A percentile compares a stretch with the other conserved stretches of the same genome.
phyloP scores from a whole-genome alignment of 2,329 filamentous ascomycete species.

The Amauroascus verrucosus region DNA sequence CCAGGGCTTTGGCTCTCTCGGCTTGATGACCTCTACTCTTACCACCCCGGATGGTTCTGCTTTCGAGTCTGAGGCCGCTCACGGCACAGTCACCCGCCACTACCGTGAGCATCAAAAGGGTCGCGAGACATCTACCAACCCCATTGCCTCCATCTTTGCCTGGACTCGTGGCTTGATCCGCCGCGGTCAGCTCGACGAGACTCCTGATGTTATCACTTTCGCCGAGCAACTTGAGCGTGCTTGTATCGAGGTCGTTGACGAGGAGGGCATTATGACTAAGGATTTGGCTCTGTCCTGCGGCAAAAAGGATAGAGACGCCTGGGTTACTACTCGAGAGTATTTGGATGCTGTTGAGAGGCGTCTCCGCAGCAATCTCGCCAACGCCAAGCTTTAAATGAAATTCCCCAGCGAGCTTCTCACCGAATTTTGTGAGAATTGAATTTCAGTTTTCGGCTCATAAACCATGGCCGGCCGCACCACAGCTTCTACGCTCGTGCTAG shows the following conservation, averaged over 20 bases:
- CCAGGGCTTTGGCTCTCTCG: constrained; percentile 94
- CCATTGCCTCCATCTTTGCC: constrained; percentile 96
- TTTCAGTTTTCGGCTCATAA: background rate
- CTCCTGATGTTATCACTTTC: constrained; percentile 84
- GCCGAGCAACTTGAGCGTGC: constrained; percentile 87
- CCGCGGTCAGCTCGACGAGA: constrained; percentile 83
- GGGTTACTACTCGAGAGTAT: constrained; percentile 88
- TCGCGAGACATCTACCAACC: constrained; percentile 93
- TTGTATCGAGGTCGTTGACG: constrained; percentile 85
- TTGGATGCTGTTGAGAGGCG: constrained; percentile 83
- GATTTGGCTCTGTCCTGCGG: constrained; percentile 92
- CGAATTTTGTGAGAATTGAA: background rate
- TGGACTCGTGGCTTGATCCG: constrained; percentile 93
- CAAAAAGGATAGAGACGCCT: constrained; percentile 71
- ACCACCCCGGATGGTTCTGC: constrained; percentile 95
- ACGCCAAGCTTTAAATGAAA: constrained; percentile 13
- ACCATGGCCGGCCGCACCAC: background rate
- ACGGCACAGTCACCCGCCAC: constrained; percentile 96
- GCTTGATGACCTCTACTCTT: constrained; percentile 95
- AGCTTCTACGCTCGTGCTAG: background rate
- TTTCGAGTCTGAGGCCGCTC: constrained; percentile 94
- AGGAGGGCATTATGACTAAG: constrained; percentile 98
- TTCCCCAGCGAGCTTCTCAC: background rate
- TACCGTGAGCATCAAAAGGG: constrained; percentile 99
- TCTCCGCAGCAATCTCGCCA: constrained; percentile 61